Evolutionary conservation across 768 basidiomycete species (phyloP).

Genomic region (Xerocomus brunneocitrinus): DNA sequence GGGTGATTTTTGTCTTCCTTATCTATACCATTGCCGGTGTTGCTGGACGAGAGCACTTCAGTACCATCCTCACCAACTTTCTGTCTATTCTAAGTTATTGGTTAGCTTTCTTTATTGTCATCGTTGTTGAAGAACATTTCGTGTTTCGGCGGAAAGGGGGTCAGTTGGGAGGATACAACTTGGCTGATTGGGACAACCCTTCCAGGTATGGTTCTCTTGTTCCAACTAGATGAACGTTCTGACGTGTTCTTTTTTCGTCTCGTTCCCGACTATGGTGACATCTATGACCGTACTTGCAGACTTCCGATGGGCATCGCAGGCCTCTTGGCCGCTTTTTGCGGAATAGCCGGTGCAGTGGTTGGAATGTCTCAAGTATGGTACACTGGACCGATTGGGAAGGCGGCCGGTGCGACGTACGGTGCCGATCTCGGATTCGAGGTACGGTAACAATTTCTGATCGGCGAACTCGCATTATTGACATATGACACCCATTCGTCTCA

Average conservation of each 20-base stretch:
- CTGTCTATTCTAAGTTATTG: conserved; percentile 43
- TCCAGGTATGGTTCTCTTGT: conserved; percentile 27
- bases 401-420: conserved; percentile 39
- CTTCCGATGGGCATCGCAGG: conserved; percentile 49
- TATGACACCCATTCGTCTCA: no score
- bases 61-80: conserved; percentile 39
- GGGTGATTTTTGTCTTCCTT: conserved; percentile 39
- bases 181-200: conserved; percentile 44
- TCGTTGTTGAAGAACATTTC: conserved; percentile 44
- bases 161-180: conserved; percentile 46
- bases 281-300: conserved; percentile 14
- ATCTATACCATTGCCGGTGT: conserved; percentile 38
- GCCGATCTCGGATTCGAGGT: conserved; percentile 57
- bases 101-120: conserved; percentile 44
- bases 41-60: conserved; percentile 43
- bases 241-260: not conserved
- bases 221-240: not conserved
- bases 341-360: conserved; percentile 45
- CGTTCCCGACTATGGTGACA: not conserved
- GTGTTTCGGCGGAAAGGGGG: conserved; percentile 40
- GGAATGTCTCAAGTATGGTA: conserved; percentile 55
- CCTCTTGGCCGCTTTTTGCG: conserved; percentile 42
- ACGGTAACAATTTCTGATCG: not conserved
- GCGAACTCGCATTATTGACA: not conserved
- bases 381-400: conserved; percentile 43